Evolutionary conservation across 2,329 filamentous ascomycete genomes (phyloP).

Genomic region (Drechslera avenae): DNA sequence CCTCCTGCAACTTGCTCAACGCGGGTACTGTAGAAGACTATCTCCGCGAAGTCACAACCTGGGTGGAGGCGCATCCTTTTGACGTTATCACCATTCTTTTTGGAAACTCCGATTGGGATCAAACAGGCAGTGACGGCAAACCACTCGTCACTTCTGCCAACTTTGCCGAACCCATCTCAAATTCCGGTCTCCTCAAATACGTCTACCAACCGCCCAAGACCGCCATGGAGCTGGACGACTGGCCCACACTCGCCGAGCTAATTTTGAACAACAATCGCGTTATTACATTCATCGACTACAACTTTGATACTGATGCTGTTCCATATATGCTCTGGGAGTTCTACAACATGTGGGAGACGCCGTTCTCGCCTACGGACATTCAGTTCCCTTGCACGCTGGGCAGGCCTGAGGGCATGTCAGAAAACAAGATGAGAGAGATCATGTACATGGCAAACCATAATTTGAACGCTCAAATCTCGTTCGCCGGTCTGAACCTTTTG

Average conservation of each 20-base stretch:
- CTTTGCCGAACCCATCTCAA: constrained; percentile 72
- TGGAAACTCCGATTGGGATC: constrained; percentile 68
- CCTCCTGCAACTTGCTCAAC: constrained; percentile 81
- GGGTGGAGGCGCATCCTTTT: constrained; percentile 79
- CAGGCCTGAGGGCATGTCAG: constrained; percentile 70
- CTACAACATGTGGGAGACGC: constrained; percentile 88
- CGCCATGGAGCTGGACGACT: constrained; percentile 77
- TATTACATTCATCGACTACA: constrained; percentile 50
- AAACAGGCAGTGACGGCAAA: constrained; percentile 34
- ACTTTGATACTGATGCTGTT: constrained; percentile 74
- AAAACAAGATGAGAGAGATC: constrained; percentile 59
- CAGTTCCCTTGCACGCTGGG: constrained; percentile 79
- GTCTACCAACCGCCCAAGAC: constrained; percentile 76
- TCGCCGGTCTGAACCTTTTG: constrained; percentile 36
- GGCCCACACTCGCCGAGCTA: constrained; percentile 79
- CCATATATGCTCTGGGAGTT: constrained; percentile 92
- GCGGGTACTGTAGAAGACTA: constrained; percentile 79
- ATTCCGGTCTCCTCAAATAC: constrained; percentile 74
- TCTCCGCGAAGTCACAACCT: constrained; percentile 70
- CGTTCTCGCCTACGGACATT: constrained; percentile 73
- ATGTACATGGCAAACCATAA: constrained; percentile 93
- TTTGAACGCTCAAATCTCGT: constrained; percentile 72
- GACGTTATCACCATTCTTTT: constrained; percentile 90
- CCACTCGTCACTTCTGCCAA: constrained; percentile 64
- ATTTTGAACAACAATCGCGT: constrained; percentile 46